These are phyloP conservation scores for Styphnolobium japonicum DNA, from an alignment of 306 rosid species.

Conservation along the genomic window DNA sequence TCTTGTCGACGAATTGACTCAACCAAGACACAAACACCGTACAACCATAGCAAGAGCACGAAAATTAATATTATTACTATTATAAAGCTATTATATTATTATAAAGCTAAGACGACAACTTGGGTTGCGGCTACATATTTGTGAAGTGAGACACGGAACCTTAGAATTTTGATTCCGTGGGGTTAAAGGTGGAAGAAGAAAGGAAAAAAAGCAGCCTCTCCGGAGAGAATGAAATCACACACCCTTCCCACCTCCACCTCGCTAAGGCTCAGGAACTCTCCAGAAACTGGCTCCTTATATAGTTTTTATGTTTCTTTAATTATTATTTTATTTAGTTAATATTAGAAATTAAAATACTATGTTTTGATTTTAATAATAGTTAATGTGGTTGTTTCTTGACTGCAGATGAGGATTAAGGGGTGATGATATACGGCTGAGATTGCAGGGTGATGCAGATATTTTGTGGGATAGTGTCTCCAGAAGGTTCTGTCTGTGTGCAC, in stretches of 20 bases:
- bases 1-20: constrained; percentile 65
- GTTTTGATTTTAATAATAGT: neutral
- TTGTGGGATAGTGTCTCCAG: constrained; percentile 57
- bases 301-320: constrained; percentile 28
- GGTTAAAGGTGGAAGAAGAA: constrained; percentile 12
- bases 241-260: neutral
- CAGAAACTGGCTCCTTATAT: constrained; percentile 49
- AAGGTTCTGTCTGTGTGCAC: constrained; percentile 65
- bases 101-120: neutral
- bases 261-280: constrained; percentile 42
- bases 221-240: neutral
- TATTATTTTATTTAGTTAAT: neutral
- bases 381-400: neutral
- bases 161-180: constrained; percentile 30
- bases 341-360: neutral
- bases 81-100: too few relatives aligned
- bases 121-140: constrained; percentile 28
- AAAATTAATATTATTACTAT: too few relatives aligned
- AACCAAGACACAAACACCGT: constrained; percentile 9
- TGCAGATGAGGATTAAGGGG: neutral
- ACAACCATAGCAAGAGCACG: constrained; percentile 1
- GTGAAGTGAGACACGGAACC: constrained; percentile 34
- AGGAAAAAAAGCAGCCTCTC: neutral
- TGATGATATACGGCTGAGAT: constrained; percentile 65
- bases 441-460: constrained; percentile 54